phyloP scores from a whole-genome alignment of 2,329 filamentous ascomycete species.

The Tolypocladium ophioglossoides region DNA sequence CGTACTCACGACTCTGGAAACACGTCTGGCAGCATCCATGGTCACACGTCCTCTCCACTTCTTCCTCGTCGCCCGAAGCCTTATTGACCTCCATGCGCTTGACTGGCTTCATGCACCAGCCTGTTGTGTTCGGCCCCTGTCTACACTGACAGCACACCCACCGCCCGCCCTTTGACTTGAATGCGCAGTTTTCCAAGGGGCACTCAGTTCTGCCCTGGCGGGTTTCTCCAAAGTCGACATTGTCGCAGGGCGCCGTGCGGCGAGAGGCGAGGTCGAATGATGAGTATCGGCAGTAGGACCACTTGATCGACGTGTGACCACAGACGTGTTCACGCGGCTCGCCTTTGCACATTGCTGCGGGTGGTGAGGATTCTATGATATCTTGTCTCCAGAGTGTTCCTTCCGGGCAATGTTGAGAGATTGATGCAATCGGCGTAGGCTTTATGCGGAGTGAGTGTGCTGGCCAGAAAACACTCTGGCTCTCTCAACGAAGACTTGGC shows the following conservation, averaged over 20 bases:
- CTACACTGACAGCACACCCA: slow-evolving; percentile 46
- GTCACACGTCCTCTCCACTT: slow-evolving; percentile 32
- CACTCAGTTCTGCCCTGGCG: slow-evolving; percentile 34
- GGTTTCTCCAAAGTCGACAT: slow-evolving; percentile 34
- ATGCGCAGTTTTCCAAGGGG: slow-evolving; percentile 40
- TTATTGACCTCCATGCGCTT: slow-evolving; percentile 19
- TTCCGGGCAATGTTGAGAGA: not conserved
- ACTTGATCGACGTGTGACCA: slow-evolving; percentile 6
- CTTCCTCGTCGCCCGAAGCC: slow-evolving; percentile 21
- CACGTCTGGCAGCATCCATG: slow-evolving; percentile 43
- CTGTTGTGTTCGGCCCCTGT: slow-evolving; percentile 38
- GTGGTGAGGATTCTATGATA: not conserved
- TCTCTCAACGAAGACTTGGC: no score
- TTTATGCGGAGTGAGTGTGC: not conserved
- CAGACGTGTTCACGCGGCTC: slow-evolving; percentile 5
- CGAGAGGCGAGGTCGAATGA: slow-evolving; percentile 36
- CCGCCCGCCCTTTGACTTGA: slow-evolving; percentile 33
- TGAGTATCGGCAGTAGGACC: slow-evolving; percentile 21
- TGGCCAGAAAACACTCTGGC: not conserved
- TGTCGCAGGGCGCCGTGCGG: slow-evolving; percentile 37
- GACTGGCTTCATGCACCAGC: slow-evolving; percentile 38
- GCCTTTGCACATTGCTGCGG: slow-evolving; percentile 4
- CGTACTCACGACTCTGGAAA: slow-evolving; percentile 29
- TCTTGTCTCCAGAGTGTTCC: not conserved
- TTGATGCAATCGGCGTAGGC: not conserved